Evolutionary conservation across 106 monocot species (phyloP), one percentile per base, ranked within the genome.

Genomic region (Dendrobium officinale): DNA sequence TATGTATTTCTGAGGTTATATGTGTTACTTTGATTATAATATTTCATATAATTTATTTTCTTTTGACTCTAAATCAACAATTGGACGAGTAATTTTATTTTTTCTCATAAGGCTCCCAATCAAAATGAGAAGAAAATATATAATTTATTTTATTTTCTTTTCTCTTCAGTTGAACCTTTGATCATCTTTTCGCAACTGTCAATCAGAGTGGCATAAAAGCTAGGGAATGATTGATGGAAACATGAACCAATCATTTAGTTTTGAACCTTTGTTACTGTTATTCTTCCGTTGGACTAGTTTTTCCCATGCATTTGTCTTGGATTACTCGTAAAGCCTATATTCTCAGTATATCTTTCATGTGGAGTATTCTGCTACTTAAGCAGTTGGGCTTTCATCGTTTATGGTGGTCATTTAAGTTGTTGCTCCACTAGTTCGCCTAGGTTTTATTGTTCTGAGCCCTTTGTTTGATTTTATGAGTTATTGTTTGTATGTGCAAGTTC

Each of bases 401-500:
- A 15, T 27, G 31, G 33, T 6, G 37, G 13, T 22, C 37, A 33
- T 70, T 70, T 64, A 64, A 64, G 22, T 64, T 70, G 1, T 33
- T 33, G 70, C 37, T 70, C 64, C 33, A 33, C 70, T 70, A 33
- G 5, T 61, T 1, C 61, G 10, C 61, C 61, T 61, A 61, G 61
- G 8, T 61, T n/a, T 61, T 19, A 31, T 70, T 70, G 4, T 70
- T 20, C 33, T 33, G 11, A 70, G 1, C 70, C 37, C 37, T 70
- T 37, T 70, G 16, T 70, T 33, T 70, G 33, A 33, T 70, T 51
- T 58, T 75, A 3, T 55, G 2, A 37, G 22, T 31, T 70, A 37
- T 70, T 70, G 1, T 81, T 74, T 40, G 41, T 74, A 74, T 20
- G 18, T 74, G 6, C 74, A 15, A 72, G 16, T 72, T n/a, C 72